Conservation (phyloP, 1,284 basidiomycete genomes). For the Volvariella volvacea region DNA sequence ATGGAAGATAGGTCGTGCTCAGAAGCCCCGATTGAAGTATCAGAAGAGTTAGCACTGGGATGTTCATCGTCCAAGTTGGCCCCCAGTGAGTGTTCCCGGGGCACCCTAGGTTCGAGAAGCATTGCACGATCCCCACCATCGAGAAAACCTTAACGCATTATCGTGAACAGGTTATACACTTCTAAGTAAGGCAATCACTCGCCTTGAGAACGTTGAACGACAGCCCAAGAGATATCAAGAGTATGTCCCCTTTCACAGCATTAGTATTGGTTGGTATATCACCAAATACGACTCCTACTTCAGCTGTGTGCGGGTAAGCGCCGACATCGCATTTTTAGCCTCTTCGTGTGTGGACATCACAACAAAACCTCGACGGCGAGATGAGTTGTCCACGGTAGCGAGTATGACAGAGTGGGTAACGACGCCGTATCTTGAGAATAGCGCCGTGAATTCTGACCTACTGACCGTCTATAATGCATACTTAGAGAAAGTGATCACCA, state of each 20-base stretch:
- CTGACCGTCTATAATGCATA: conserved; percentile 2
- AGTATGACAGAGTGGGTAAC: conserved; percentile 71
- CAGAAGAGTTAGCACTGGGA: conserved; percentile 18
- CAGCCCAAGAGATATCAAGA: conserved; percentile 76
- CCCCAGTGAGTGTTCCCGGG: conserved; percentile 16
- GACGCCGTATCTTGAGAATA: conserved; percentile 58
- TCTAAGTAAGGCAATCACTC: conserved; percentile 3
- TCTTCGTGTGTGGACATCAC: conserved; percentile 69
- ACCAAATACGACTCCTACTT: too few relatives aligned
- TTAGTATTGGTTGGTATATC: too few relatives aligned
- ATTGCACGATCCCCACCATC: conserved; percentile 73
- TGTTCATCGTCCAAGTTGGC: conserved; percentile 12
- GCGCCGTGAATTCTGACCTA: conserved; percentile 53
- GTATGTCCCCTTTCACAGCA: conserved; percentile 45
- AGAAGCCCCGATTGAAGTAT: conserved; percentile 20
- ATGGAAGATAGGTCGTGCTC: conserved; percentile 24
- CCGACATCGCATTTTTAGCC: conserved; percentile 58
- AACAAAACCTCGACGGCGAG: conserved; percentile 70
- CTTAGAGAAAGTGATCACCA: conserved; percentile 12
- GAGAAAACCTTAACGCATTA: conserved; percentile 48
- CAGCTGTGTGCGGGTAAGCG: conserved; percentile 58
- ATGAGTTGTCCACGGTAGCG: conserved; percentile 74
- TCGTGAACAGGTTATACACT: conserved; percentile 5
- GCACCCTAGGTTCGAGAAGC: conserved; percentile 42
- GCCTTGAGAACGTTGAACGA: conserved; percentile 78